A percentile compares a stretch with the other conserved stretches of the same genome.
Evolutionary conservation across 2,329 filamentous ascomycete genomes (phyloP).

Genomic region (Botrytis aclada): DNA sequence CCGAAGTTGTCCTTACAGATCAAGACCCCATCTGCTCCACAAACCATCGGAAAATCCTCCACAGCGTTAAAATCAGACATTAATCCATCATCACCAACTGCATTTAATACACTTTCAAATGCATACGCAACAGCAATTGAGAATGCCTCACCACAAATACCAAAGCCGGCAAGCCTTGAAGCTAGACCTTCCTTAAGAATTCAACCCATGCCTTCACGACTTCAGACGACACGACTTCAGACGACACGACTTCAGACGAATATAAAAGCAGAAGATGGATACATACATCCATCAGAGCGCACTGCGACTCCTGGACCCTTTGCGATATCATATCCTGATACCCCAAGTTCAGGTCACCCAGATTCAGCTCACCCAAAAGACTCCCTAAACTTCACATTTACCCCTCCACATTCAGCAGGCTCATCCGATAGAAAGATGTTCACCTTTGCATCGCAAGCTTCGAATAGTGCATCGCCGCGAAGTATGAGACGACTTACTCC

Average conservation of each 20-base stretch:
- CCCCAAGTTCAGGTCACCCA: conserved; percentile 34
- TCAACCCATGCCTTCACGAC: conserved; percentile 29
- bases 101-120: conserved; percentile 65
- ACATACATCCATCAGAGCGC: conserved; percentile 32
- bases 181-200: conserved; percentile 44
- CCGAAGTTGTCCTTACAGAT: conserved; percentile 58
- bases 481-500: conserved; percentile 44
- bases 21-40: conserved; percentile 44
- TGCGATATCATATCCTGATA: conserved; percentile 37
- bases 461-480: conserved; percentile 38
- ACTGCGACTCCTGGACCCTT: conserved; percentile 38
- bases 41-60: conserved; percentile 43
- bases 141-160: conserved; percentile 50
- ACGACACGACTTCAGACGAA: conserved; percentile 37
- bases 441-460: conserved; percentile 31
- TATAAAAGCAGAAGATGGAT: conserved; percentile 25
- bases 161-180: conserved; percentile 28
- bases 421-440: conserved; percentile 28
- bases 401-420: conserved; percentile 38
- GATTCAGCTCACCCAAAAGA: conserved; percentile 24
- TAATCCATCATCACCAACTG: conserved; percentile 58
- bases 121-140: conserved; percentile 62
- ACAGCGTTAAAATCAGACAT: conserved; percentile 45
- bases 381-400: conserved; percentile 33
- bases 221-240: conserved; percentile 31